A percentile compares a stretch with the other conserved stretches of the same genome.
These are phyloP conservation scores for Pyrenochaeta sp. DNA, from an alignment of 2,329 filamentous ascomycete species.

Conservation along the genomic window DNA sequence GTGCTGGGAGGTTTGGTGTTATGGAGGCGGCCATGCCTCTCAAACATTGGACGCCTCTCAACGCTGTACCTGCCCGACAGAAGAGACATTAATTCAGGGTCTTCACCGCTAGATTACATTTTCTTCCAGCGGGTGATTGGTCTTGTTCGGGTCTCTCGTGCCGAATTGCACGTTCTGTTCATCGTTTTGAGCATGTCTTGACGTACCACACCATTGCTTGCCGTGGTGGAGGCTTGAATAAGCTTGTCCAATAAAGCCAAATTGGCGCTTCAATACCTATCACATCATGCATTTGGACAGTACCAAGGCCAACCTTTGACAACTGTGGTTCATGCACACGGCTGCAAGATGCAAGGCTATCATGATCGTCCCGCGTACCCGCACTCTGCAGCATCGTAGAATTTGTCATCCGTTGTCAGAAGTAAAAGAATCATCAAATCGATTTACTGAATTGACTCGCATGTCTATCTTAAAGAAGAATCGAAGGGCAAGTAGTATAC, in stretches of 20 bases:
- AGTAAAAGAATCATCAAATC: neutral
- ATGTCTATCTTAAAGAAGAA: neutral
- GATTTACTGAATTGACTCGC: no score
- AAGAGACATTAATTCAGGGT: neutral
- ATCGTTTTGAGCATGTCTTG: neutral
- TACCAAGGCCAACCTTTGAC: no score
- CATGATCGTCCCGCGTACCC: constrained; percentile 26
- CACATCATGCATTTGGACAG: neutral
- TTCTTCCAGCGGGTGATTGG: no score
- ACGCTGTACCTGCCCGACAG: neutral
- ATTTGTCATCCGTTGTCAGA: neutral
- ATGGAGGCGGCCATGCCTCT: neutral
- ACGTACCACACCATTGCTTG: neutral
- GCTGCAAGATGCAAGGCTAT: constrained; percentile 21
- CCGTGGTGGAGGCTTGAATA: no score
- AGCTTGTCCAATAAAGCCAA: no score
- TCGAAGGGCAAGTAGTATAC: neutral
- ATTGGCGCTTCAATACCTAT: no score
- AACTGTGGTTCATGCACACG: constrained; percentile 22
- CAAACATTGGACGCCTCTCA: neutral
- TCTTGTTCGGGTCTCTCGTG: constrained; percentile 1
- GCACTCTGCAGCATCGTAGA: constrained; percentile 22
- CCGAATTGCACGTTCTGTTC: neutral
- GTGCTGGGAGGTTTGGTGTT: neutral
- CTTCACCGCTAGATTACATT: constrained; percentile 7